A percentile compares a stretch with the other conserved stretches of the same genome.
Evolutionary conservation across 495 filamentous ascomycete genomes (phyloP).

Genomic region (Penicillium cosmopolitanum): DNA sequence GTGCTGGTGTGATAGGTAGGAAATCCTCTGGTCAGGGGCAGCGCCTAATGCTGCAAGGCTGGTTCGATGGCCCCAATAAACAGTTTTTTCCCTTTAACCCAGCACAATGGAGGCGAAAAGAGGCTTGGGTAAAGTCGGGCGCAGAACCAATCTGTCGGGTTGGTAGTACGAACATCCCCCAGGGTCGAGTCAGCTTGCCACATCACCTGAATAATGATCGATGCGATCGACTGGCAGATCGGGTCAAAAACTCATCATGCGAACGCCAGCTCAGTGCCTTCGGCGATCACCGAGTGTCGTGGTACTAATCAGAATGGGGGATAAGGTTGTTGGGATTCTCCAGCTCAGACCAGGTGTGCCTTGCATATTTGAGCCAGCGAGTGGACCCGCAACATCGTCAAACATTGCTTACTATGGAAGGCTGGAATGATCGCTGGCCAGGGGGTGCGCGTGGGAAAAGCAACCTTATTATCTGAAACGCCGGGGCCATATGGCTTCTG

Average conservation of each 20-base stretch:
- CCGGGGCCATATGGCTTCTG: slow-evolving; percentile 29
- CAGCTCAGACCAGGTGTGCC: slow-evolving; percentile 37
- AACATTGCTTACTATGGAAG: slow-evolving; percentile 29
- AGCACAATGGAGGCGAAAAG: not conserved
- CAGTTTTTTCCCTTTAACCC: not conserved
- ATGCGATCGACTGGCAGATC: not conserved
- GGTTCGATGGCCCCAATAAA: not conserved
- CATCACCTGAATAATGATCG: slow-evolving; percentile 5
- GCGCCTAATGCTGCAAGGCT: not conserved
- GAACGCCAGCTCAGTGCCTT: slow-evolving; percentile 1
- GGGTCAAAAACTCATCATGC: slow-evolving; percentile 1
- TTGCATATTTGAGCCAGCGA: slow-evolving; percentile 34
- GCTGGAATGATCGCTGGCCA: slow-evolving; percentile 20
- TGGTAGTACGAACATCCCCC: slow-evolving; percentile 2
- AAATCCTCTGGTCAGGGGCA: slow-evolving; percentile 5
- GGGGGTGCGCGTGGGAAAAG: slow-evolving; percentile 28
- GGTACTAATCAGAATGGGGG: slow-evolving; percentile 15
- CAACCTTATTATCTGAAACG: slow-evolving; percentile 35
- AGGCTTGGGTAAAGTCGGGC: not conserved
- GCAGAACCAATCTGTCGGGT: slow-evolving; percentile 3
- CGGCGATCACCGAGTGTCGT: slow-evolving; percentile 16
- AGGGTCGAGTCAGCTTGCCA: slow-evolving; percentile 4
- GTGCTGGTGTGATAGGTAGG: slow-evolving; percentile 17
- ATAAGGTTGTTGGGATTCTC: slow-evolving; percentile 39
- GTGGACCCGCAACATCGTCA: slow-evolving; percentile 29